Base-by-base conservation (phyloP, 2,329 filamentous ascomycete genomes). In the Lachnellula hyalina region DNA sequence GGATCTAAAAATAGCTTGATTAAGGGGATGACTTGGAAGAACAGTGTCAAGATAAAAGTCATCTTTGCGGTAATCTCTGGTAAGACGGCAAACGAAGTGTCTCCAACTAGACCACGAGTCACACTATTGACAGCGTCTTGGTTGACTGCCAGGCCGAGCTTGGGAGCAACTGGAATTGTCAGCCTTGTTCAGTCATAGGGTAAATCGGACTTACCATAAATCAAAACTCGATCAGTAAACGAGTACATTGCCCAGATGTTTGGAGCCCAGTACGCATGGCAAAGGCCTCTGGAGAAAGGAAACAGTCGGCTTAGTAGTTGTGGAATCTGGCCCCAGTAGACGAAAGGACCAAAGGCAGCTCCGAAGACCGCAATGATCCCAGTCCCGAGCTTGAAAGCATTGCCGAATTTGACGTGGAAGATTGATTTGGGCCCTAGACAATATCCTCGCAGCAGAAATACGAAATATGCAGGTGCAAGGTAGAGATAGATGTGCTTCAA, bases 401-500 rank as follows among this genome's bases (percentile, higher is more conserved):
- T 96, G 57, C 80, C 70, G 60, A 94, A 84, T 61, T 83, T 85
- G 56, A 95, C 86, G 34, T 82, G 80, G 63, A 96, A 88, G 47
- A 92, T 77, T 1, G 85, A 91, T 63, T 83, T 84, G 2, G 87
- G 78, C 36, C 89, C 89, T 14, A 99, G 77, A 68, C 94, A 97
- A 74, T 97, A 96, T 2, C 80, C 80, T 61, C 94, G 83, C n/a
- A 97, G 80, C 11, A 99, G 80, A 70, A 87, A 97, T 60, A 96
- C 87, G 67, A 97, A 96, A 73, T 96, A 99, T 28, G 94, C 94
- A 3, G 94, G 91, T 1, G 93, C 92, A 25, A 99, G 81, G 71
- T 99, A 99, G 38, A 96, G 85, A 71, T 97, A 96, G 63, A 99
- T 97, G 72, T 99, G 94, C 76, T 99, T 99, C 74, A 97, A 84